Evolutionary conservation across 805 yeast genomes (phyloP), one percentile per base, ranked within the genome.

Genomic region (Kockiozyma suomiensis): DNA sequence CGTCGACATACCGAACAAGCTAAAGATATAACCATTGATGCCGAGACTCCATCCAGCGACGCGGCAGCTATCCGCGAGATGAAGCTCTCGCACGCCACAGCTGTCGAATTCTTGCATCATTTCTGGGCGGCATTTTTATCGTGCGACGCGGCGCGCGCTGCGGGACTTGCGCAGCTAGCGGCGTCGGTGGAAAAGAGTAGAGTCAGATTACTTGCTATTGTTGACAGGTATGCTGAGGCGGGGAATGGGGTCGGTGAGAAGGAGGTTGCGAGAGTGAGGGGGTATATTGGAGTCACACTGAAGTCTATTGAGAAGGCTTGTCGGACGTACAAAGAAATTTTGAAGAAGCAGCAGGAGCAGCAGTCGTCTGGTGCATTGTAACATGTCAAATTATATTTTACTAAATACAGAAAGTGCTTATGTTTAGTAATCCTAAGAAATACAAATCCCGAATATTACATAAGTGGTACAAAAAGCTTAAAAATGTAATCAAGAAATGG

Each of bases 71-170:
- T 82, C 10, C 88, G 85, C 51, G 77, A 80, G 47, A 74, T 88
- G 38, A 74, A 85, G 52, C 72, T 86, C 43, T 78, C 86, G 15
- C 92, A 88, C 70, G 82, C 86, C 0, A 86, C 94, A 0, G 83
- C 92, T 1, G 79, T 85, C 38, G 96, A 88, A 71, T 88, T 88
- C 70, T 73, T 88, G 42, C 81, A 84, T 58, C 96, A 88, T 70
- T 88, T 87, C 70, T 88, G 92, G 87, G 70, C 79, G 0, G 85
- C 84, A 69, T 82, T 82, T 66, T 81, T 80, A 61, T 78, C 81
- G 52, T 79, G 74, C 1, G 74, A 71, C 41, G 73, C 79, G 1
- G 71, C 79, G 41, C 80, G 80, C 52, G 82, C 81, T 1, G 59
- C 62, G 1, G 68, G 74, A 7, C 71, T 84, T 33, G 76, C 79